These are phyloP conservation scores for Metschnikowia amazonensis DNA, from an alignment of 805 yeast species.

Conservation along the genomic window DNA sequence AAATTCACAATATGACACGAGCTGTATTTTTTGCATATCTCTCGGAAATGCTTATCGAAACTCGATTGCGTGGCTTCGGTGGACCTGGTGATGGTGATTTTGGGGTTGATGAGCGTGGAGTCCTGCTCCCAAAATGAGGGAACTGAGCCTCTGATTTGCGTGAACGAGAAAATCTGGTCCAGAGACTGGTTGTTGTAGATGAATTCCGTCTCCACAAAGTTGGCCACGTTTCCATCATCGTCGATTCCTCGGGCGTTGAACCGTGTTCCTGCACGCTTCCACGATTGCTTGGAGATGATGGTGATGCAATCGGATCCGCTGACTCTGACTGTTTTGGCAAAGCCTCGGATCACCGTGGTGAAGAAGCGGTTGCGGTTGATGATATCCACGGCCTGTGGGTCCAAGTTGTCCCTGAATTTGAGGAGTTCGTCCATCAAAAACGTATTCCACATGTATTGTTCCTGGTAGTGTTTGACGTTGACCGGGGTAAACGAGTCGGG, in stretches of 20 bases:
- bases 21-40: slow-evolving; percentile 71
- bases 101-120: slow-evolving; percentile 84
- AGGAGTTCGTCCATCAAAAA: slow-evolving; percentile 83
- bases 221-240: slow-evolving; percentile 22
- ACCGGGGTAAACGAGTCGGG: slow-evolving; percentile 8
- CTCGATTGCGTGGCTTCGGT: slow-evolving; percentile 90
- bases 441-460: slow-evolving; percentile 95
- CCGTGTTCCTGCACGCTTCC: slow-evolving; percentile 48
- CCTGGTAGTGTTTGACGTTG: slow-evolving; percentile 50
- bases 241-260: slow-evolving; percentile 22
- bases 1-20: slow-evolving; percentile 86
- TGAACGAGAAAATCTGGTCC: slow-evolving; percentile 63
- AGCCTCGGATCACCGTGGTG: slow-evolving; percentile 92
- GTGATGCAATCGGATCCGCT: slow-evolving; percentile 52
- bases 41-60: slow-evolving; percentile 75
- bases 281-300: slow-evolving; percentile 88
- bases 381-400: slow-evolving; percentile 50
- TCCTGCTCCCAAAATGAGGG: slow-evolving; percentile 99
- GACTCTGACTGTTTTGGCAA: slow-evolving; percentile 71
- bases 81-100: slow-evolving; percentile 83
- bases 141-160: slow-evolving; percentile 92
- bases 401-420: slow-evolving; percentile 68
- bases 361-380: slow-evolving; percentile 77
- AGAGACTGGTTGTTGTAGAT: slow-evolving; percentile 50
- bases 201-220: slow-evolving; percentile 58